A percentile compares a stretch with the other conserved stretches of the same genome.
Conservation (phyloP, 129 eudicot species). For the Pulicaria dysenterica region DNA sequence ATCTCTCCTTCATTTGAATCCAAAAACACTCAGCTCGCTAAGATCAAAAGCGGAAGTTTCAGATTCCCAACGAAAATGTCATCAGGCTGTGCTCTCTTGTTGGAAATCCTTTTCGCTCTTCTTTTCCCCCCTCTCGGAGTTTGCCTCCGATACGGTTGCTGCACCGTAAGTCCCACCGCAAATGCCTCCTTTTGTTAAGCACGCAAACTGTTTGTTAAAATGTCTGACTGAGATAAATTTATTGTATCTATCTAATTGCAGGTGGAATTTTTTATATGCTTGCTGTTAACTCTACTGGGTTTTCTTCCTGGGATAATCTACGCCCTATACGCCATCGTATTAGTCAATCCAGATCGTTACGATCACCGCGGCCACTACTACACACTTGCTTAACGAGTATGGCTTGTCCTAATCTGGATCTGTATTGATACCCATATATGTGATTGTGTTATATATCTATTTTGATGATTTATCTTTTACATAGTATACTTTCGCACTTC, state of each 20-base stretch:
- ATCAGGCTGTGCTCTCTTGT: slow-evolving; percentile 51
- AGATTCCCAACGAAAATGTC: slow-evolving; percentile 38
- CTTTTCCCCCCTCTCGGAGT: slow-evolving; percentile 92
- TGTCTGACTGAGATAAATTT: slow-evolving; percentile 18
- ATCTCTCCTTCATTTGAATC: not conserved
- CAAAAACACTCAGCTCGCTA: slow-evolving; percentile 5
- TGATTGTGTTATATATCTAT: slow-evolving; percentile 22
- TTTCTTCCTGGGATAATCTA: slow-evolving; percentile 69
- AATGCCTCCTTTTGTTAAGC: not conserved
- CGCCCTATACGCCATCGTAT: slow-evolving; percentile 60
- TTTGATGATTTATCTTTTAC: slow-evolving; percentile 1
- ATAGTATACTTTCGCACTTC: slow-evolving; percentile 8
- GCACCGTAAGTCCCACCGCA: slow-evolving; percentile 56
- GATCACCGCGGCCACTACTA: slow-evolving; percentile 37
- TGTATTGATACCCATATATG: slow-evolving; percentile 5
- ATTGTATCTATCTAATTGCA: slow-evolving; percentile 20
- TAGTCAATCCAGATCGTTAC: slow-evolving; percentile 49
- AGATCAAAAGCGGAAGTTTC: not conserved
- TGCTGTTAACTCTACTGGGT: slow-evolving; percentile 57
- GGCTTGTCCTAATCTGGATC: slow-evolving; percentile 16
- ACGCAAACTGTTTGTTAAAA: slow-evolving; percentile 28
- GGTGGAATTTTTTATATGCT: slow-evolving; percentile 62
- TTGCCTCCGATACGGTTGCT: slow-evolving; percentile 87
- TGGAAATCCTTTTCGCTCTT: slow-evolving; percentile 70
- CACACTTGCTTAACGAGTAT: slow-evolving; percentile 41